Conservation (phyloP, 768 basidiomycete genomes). For the Amylocystis lapponica region DNA sequence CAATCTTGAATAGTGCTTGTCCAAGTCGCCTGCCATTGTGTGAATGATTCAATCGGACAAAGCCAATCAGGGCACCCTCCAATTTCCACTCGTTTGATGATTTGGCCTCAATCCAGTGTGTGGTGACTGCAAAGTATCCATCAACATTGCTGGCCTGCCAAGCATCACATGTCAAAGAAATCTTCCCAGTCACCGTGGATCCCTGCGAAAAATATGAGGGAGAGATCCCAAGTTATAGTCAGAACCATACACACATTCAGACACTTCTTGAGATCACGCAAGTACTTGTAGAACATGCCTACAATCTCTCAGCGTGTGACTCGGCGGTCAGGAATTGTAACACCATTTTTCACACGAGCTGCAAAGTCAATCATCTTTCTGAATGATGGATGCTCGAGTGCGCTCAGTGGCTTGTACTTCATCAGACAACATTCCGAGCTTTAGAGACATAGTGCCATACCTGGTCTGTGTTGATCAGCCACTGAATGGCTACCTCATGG, state of each 20-base stretch:
- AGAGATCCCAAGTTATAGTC: no score
- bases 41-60: slow-evolving; percentile 28
- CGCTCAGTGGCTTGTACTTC: slow-evolving; percentile 20
- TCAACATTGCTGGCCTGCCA: slow-evolving; percentile 36
- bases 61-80: slow-evolving; percentile 28
- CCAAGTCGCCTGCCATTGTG: slow-evolving; percentile 32
- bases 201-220: no score
- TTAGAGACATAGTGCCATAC: slow-evolving; percentile 16
- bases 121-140: slow-evolving; percentile 35
- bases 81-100: slow-evolving; percentile 21
- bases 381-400: slow-evolving; percentile 29
- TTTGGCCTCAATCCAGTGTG: slow-evolving; percentile 34
- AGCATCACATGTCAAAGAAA: slow-evolving; percentile 33
- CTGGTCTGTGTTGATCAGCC: slow-evolving; percentile 35
- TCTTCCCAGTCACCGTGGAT: slow-evolving; percentile 11
- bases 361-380: slow-evolving; percentile 34
- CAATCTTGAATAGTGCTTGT: slow-evolving; percentile 33
- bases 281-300: slow-evolving; percentile 19
- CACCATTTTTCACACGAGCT: slow-evolving; percentile 29
- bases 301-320: slow-evolving; percentile 24
- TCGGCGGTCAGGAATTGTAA: slow-evolving; percentile 29
- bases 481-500: slow-evolving; percentile 26
- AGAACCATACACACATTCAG: no score
- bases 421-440: background rate
- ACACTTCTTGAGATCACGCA: slow-evolving; percentile 1